A percentile compares a stretch with the other conserved stretches of the same genome.
These are phyloP conservation scores for Candida xiaguanensis DNA, from an alignment of 805 yeast species.

Conservation along the genomic window DNA sequence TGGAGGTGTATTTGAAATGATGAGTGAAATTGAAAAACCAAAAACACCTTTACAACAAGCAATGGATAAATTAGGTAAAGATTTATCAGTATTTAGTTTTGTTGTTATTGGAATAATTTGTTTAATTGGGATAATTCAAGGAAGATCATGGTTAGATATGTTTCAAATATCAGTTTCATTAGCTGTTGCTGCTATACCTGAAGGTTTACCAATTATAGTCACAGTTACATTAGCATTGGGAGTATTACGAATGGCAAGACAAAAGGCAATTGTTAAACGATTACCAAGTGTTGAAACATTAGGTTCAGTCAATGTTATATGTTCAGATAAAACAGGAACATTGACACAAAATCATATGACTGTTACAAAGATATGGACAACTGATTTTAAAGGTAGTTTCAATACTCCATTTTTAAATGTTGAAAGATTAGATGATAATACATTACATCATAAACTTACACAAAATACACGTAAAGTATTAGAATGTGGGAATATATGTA, in stretches of 20 bases:
- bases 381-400: conserved; percentile 47
- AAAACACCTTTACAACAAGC: conserved; percentile 94
- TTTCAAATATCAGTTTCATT: conserved; percentile 94
- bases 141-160: conserved; percentile 96
- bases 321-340: conserved; percentile 84
- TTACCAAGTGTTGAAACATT: conserved; percentile 93
- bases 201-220: conserved; percentile 96
- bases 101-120: conserved; percentile 89
- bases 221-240: conserved; percentile 97
- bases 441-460: conserved; percentile 44
- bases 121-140: conserved; percentile 83
- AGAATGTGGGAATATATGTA: conserved; percentile 70
- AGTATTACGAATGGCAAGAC: conserved; percentile 91
- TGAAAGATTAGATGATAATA: conserved; percentile 43
- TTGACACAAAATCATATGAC: conserved; percentile 91
- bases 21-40: conserved; percentile 93
- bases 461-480: conserved; percentile 53
- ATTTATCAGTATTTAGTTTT: conserved; percentile 80
- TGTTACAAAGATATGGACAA: conserved; percentile 76
- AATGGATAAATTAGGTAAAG: conserved; percentile 94
- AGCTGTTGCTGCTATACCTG: conserved; percentile 99
- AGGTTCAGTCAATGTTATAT: conserved; percentile 90
- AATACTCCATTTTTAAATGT: conserved; percentile 42
- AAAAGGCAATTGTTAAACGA: conserved; percentile 90
- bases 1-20: conserved; percentile 93